Evolutionary conservation across 2,329 filamentous ascomycete species (phyloP).

Genomic region (Alternaria novae-zelandiae): DNA sequence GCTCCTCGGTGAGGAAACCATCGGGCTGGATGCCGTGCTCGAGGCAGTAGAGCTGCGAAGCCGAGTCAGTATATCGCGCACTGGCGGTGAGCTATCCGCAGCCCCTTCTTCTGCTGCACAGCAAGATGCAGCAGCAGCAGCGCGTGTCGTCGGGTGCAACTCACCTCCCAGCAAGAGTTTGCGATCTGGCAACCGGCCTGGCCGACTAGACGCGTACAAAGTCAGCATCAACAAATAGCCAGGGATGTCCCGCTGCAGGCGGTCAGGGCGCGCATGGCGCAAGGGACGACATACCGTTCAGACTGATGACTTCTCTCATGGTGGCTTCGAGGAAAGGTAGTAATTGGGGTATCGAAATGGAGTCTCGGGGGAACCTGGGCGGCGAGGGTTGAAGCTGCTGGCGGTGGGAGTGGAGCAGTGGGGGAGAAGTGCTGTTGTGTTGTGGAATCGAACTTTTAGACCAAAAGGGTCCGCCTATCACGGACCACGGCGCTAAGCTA

Average conservation of each 20-base stretch:
- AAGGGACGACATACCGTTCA: constrained; percentile 79
- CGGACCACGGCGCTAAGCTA: constrained; percentile 14
- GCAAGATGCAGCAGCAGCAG: constrained; percentile 3
- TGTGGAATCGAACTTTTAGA: constrained; percentile 22
- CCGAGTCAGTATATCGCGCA: constrained; percentile 41
- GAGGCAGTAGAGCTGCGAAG: constrained; percentile 91
- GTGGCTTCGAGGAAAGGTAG: constrained; percentile 52
- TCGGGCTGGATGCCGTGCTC: constrained; percentile 99
- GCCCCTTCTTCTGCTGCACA: constrained; percentile 27
- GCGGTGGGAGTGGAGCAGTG: constrained; percentile 21
- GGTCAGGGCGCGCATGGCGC: constrained; percentile 51
- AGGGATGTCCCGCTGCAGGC: constrained; percentile 39
- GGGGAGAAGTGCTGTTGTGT: constrained; percentile 30
- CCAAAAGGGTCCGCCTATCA: constrained; percentile 8
- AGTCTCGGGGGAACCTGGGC: constrained; percentile 22
- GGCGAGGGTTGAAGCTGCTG: constrained; percentile 28
- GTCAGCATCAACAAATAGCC: constrained; percentile 58
- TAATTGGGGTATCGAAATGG: constrained; percentile 42
- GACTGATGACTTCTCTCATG: constrained; percentile 99
- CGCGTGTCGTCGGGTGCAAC: constrained; percentile 50
- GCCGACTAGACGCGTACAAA: constrained; percentile 74
- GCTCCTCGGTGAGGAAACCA: constrained; percentile 97
- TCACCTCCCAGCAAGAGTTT: constrained; percentile 99
- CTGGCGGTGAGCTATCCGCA: constrained; percentile 38
- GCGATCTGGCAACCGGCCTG: constrained; percentile 99